Evolutionary conservation across 305 asterid genomes (phyloP).

Genomic region (Nicotiana rustica): DNA sequence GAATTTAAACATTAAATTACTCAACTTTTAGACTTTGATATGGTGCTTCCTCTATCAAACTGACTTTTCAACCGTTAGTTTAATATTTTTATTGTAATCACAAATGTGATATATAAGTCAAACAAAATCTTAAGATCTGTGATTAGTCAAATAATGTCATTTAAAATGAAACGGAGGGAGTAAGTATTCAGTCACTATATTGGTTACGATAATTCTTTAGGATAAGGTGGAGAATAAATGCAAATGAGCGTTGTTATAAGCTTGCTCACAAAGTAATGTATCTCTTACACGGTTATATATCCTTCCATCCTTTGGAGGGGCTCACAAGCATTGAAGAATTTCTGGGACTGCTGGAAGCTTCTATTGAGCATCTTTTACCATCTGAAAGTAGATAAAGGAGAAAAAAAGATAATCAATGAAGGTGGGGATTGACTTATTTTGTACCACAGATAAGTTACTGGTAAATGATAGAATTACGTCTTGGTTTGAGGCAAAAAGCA

Average conservation of each 20-base stretch:
- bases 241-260: neutral
- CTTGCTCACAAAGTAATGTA: neutral
- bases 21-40: neutral
- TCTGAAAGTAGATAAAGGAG: slow-evolving; percentile 7
- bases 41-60: neutral
- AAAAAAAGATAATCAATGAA: neutral
- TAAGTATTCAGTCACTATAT: neutral
- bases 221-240: neutral
- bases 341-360: neutral
- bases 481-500: neutral
- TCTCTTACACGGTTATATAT: neutral
- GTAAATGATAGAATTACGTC: neutral
- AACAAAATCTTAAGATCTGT: neutral
- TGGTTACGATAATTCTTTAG: neutral
- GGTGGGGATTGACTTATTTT: neutral
- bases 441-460: neutral
- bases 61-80: neutral
- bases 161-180: neutral
- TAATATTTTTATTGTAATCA: neutral
- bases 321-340: neutral
- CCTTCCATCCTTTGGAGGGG: neutral
- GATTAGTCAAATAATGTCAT: neutral
- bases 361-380: slow-evolving; percentile 2
- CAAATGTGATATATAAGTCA: neutral
- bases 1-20: neutral